A percentile compares a stretch with the other conserved stretches of the same genome.
Evolutionary conservation across 768 basidiomycete genomes (phyloP).

Genomic region (Phlebiopsis gigantea): DNA sequence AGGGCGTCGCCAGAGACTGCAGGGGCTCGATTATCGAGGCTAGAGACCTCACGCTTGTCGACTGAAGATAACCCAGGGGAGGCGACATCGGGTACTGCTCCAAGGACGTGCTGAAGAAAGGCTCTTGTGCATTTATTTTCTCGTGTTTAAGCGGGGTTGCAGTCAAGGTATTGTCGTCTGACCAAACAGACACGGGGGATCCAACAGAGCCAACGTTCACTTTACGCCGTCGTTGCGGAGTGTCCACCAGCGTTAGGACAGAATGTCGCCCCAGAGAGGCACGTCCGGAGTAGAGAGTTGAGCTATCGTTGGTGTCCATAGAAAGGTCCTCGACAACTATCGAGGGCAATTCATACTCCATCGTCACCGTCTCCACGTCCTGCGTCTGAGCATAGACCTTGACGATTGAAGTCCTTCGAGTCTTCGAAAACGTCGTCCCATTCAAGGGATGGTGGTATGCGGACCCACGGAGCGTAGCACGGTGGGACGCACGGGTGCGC

Average conservation of each 20-base stretch:
- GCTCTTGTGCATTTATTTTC: neutral
- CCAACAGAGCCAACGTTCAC: neutral
- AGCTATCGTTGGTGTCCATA: neutral
- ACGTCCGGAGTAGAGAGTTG: neutral
- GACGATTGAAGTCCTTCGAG: conserved; percentile 19
- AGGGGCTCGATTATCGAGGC: neutral
- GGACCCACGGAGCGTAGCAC: neutral
- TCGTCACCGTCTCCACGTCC: conserved; percentile 19
- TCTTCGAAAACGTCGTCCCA: neutral
- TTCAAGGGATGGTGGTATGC: neutral
- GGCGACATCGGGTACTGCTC: conserved; percentile 1
- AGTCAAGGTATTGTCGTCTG: neutral
- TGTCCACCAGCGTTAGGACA: neutral
- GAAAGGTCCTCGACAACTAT: neutral
- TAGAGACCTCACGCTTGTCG: neutral
- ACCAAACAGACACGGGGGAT: neutral
- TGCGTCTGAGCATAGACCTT: conserved; percentile 19
- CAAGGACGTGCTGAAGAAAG: neutral
- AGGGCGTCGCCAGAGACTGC: neutral
- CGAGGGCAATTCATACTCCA: neutral
- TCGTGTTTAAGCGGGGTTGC: neutral
- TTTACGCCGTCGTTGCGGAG: neutral
- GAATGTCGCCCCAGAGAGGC: neutral
- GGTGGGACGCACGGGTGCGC: neutral
- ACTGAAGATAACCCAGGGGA: neutral